phyloP scores from a whole-genome alignment of 2,329 filamentous ascomycete species.

The Colletotrichum lupini region DNA sequence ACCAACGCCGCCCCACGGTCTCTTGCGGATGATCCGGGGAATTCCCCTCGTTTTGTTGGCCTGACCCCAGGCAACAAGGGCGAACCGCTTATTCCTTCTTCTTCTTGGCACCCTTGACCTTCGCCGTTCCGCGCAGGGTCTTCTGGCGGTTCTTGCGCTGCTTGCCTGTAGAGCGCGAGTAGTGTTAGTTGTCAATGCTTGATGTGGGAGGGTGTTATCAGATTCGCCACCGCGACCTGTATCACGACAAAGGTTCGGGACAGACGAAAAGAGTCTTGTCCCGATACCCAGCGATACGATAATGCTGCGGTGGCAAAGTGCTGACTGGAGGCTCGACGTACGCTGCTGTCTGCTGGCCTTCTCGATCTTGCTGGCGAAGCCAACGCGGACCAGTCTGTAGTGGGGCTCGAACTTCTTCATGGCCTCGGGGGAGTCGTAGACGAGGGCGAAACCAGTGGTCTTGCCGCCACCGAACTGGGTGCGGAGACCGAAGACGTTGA shows the following conservation, averaged over 20 bases:
- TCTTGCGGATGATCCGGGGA: constrained; percentile 35
- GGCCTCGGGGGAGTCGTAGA: constrained; percentile 98
- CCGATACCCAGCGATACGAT: neutral
- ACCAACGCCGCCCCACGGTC: constrained; percentile 35
- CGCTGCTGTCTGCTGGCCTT: constrained; percentile 98
- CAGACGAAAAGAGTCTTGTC: neutral
- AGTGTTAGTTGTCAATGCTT: constrained; percentile 37
- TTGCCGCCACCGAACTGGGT: constrained; percentile 99
- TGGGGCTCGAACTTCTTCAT: constrained; percentile 99
- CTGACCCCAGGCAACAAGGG: constrained; percentile 38
- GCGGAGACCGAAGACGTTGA: constrained; percentile 97
- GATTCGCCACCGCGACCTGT: constrained; percentile 36
- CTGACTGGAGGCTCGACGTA: constrained; percentile 67
- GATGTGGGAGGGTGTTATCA: neutral
- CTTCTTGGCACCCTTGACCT: constrained; percentile 94
- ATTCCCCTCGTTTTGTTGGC: constrained; percentile 31
- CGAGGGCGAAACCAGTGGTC: constrained; percentile 97
- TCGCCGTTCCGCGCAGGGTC: constrained; percentile 97
- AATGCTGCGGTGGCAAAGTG: neutral
- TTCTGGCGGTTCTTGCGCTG: constrained; percentile 99
- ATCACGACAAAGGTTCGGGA: constrained; percentile 32
- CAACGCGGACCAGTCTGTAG: constrained; percentile 96
- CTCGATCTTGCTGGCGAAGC: constrained; percentile 93
- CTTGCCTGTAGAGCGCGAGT: constrained; percentile 78
- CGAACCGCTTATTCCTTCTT: constrained; percentile 86